phyloP scores from a whole-genome alignment of 208 protist genomes.

The Trypanosoma boissoni region DNA sequence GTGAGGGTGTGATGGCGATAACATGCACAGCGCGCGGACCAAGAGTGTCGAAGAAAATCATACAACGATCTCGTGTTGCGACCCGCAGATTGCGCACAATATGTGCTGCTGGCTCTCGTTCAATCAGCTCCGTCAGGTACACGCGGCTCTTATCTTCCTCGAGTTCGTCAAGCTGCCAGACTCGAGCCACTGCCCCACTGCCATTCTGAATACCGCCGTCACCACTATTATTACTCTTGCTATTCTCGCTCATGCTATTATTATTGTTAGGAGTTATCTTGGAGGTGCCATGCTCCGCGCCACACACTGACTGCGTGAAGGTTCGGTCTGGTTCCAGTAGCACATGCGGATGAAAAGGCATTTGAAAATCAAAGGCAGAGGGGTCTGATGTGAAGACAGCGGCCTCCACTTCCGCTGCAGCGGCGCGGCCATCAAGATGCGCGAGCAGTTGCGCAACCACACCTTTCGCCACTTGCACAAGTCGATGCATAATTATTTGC shows the following conservation, averaged over 20 bases:
- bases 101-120: constrained; percentile 77
- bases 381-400: constrained; percentile 53
- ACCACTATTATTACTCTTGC: neutral
- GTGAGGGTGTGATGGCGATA: constrained; percentile 41
- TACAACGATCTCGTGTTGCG: constrained; percentile 65
- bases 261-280: neutral
- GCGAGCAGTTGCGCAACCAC: constrained; percentile 43
- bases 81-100: constrained; percentile 65
- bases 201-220: neutral
- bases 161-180: constrained; percentile 80
- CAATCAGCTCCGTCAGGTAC: constrained; percentile 70
- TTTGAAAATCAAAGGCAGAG: constrained; percentile 61
- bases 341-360: constrained; percentile 70
- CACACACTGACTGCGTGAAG: too few relatives aligned
- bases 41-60: constrained; percentile 84
- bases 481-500: constrained; percentile 76
- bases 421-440: constrained; percentile 23
- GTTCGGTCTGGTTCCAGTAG: constrained; percentile 73
- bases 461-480: constrained; percentile 71
- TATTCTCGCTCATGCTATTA: too few relatives aligned
- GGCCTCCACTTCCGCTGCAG: constrained; percentile 26
- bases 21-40: constrained; percentile 53
- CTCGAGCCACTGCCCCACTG: constrained; percentile 23
- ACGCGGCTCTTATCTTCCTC: constrained; percentile 44
- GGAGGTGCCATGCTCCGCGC: neutral